Percentiles rank a stretch among this genome's conserved stretches.
These are phyloP conservation scores for Fusarium duplospermum DNA, from an alignment of 2,329 filamentous ascomycete genomes.

Conservation along the genomic window DNA sequence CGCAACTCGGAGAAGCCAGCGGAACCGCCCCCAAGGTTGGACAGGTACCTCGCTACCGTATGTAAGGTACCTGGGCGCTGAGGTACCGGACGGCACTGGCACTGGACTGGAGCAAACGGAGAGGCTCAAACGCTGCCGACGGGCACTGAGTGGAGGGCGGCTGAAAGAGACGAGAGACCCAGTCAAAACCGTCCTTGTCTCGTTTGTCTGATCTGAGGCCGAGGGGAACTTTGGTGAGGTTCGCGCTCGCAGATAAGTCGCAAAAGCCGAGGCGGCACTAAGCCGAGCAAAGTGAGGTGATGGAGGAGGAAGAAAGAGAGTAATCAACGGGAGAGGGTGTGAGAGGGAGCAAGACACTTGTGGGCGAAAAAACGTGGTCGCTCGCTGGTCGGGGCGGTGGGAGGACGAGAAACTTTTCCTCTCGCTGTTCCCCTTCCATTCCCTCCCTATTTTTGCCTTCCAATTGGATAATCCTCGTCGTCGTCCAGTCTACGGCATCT, in stretches of 20 bases:
- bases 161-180: slow-evolving; percentile 16
- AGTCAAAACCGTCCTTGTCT: not conserved
- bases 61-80: slow-evolving; percentile 16
- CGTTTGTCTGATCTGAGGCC: not conserved
- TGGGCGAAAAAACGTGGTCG: slow-evolving; percentile 38
- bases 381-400: slow-evolving; percentile 36
- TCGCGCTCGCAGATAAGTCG: not conserved
- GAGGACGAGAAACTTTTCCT: slow-evolving; percentile 29
- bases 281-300: slow-evolving; percentile 23
- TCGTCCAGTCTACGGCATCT: not conserved
- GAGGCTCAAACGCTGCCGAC: slow-evolving; percentile 23
- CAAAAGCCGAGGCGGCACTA: slow-evolving; percentile 9
- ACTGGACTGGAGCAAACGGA: slow-evolving; percentile 19
- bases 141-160: slow-evolving; percentile 30
- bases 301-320: slow-evolving; percentile 6
- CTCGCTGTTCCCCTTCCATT: slow-evolving; percentile 1
- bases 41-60: slow-evolving; percentile 32
- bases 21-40: slow-evolving; percentile 23
- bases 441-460: slow-evolving; percentile 2
- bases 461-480: not conserved
- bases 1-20: slow-evolving; percentile 4
- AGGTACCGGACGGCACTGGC: slow-evolving; percentile 25
- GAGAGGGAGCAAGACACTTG: slow-evolving; percentile 34
- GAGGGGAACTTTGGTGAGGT: slow-evolving; percentile 2
- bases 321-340: slow-evolving; percentile 10